Conservation (phyloP, 441 rosid species). For the Mallotus japonicus region DNA sequence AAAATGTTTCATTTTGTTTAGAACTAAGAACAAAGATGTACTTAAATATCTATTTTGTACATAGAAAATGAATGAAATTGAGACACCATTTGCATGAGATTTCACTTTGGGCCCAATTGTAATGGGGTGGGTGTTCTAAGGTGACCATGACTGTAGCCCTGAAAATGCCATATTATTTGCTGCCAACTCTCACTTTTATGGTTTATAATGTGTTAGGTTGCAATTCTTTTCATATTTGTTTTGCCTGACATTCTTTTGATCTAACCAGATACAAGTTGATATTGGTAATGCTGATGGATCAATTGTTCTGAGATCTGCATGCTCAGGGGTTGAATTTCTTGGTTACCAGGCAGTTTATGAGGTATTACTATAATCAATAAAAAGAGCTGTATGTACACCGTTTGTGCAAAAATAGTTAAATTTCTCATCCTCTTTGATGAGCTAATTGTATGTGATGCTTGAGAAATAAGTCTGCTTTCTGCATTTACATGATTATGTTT, state of each 20-base stretch:
- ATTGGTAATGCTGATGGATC: conserved; percentile 55
- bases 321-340: conserved; percentile 65
- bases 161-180: not conserved
- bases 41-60: not conserved
- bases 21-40: not conserved
- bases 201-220: not conserved
- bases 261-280: conserved; percentile 72
- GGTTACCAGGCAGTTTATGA: conserved; percentile 85
- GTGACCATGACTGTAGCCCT: not conserved
- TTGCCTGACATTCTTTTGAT: conserved; percentile 19
- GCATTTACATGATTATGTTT: conserved; percentile 1
- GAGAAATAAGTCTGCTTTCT: conserved; percentile 9
- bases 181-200: not conserved
- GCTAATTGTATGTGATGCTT: not conserved
- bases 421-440: conserved; percentile 2
- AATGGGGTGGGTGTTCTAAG: not conserved
- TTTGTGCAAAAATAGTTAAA: conserved; percentile 13
- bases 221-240: conserved; percentile 9
- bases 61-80: not conserved
- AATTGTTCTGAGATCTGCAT: conserved; percentile 66
- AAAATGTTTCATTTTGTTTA: not conserved
- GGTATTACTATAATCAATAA: conserved; percentile 42
- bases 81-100: not conserved
- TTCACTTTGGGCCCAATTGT: conserved; percentile 4
- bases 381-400: not conserved